Evolutionary conservation across 1,139 yeast species (phyloP), one percentile per base, ranked within the genome.

Genomic region (Candida dubliniensis): DNA sequence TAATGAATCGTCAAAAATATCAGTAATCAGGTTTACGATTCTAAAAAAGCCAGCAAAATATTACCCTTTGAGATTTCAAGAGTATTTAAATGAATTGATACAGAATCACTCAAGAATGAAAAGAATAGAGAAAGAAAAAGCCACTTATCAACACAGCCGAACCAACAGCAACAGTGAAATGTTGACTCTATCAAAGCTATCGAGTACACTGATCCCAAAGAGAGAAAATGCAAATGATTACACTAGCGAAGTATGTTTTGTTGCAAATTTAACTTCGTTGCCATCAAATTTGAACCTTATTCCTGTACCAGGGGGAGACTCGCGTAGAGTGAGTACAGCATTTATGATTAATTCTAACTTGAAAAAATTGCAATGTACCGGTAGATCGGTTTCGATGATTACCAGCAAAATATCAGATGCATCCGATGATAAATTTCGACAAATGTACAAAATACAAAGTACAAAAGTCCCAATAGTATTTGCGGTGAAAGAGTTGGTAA

Each of bases 361-460:
- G 53, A 79, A 86, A 54, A 78, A 88, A 55, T 63, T 90, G 39
- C 83, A 84, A 26, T 93, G 98, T 60, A 85, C 91, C 40, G 96
- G 97, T 8, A 71, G 99, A 48, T 82, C 96, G 0, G 84, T 88
- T 1, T 71, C 90, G 33, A 67, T 89, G 34, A 74, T 87, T 12
- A 72, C 83, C 3, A 66, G 64, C 14, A 71, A 74, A 30, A 87
- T 96, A 0, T 71, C 95, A 0, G 88, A 82, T 56, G 88, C 96
- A 0, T 78, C 84, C 18, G 88, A 83, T 53, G 93, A 87, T 55
- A 91, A 90, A 58, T 91, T 93, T 60, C 71, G 88, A 34, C 87
- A 87, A 51, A 71, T 87, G 58, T 93, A 84, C 64, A 79, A 78
- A 51, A 77, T 85, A 1, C 63, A 61, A 42, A 68, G 68, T 47